phyloP scores from a whole-genome alignment of 495 filamentous ascomycete genomes.

The Astrocystis sublimbata region DNA sequence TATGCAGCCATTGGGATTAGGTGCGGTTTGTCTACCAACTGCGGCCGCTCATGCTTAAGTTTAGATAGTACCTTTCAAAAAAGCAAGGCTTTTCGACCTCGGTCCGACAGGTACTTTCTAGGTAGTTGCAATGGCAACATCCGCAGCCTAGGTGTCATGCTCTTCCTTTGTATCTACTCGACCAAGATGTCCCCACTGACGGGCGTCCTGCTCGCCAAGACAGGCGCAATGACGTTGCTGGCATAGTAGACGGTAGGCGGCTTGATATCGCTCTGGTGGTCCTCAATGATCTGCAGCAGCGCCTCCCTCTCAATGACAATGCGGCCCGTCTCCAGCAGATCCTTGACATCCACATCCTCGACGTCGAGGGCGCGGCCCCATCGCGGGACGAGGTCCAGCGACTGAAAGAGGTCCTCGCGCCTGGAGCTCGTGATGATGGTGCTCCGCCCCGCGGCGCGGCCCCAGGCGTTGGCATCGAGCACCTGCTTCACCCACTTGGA shows the following conservation, averaged over 20 bases:
- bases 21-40: too few species aligned
- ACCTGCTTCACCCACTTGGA: slow-evolving; percentile 63
- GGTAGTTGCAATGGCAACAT: too few species aligned
- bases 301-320: slow-evolving; percentile 85
- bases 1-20: too few species aligned
- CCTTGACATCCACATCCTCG: slow-evolving; percentile 88
- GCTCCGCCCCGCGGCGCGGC: slow-evolving; percentile 65
- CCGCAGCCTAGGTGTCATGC: background rate
- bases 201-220: slow-evolving; percentile 22
- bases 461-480: slow-evolving; percentile 72
- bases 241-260: slow-evolving; percentile 37
- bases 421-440: slow-evolving; percentile 69
- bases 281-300: slow-evolving; percentile 69
- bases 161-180: too few species aligned
- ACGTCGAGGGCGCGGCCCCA: slow-evolving; percentile 67
- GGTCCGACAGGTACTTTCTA: too few species aligned
- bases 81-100: too few species aligned
- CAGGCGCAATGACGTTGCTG: slow-evolving; percentile 8
- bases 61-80: too few species aligned
- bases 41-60: too few species aligned
- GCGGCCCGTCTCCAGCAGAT: slow-evolving; percentile 79
- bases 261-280: slow-evolving; percentile 77
- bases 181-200: slow-evolving; percentile 11
- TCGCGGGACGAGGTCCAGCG: slow-evolving; percentile 59
- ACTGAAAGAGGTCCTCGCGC: slow-evolving; percentile 56